Conservation (phyloP, 805 yeast species). For the Yamadazyma olivae region DNA sequence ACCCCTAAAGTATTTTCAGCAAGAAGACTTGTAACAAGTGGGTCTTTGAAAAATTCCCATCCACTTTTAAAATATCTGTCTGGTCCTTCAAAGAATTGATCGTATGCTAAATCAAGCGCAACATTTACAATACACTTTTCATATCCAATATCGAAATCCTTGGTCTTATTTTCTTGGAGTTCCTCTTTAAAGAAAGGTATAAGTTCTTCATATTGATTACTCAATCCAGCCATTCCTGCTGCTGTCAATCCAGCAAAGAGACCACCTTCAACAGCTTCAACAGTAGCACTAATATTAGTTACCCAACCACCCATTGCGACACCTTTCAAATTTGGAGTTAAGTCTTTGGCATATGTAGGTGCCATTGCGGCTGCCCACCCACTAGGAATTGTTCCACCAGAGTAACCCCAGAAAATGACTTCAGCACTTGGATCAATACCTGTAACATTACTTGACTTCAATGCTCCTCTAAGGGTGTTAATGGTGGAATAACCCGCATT, state of each 20-base stretch:
- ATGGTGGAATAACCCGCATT: constrained; percentile 27
- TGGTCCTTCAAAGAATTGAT: constrained; percentile 3
- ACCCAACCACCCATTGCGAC: constrained; percentile 34
- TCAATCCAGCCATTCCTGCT: constrained; percentile 24
- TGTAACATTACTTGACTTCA: constrained; percentile 15
- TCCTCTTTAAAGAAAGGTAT: constrained; percentile 1
- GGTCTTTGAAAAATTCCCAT: constrained; percentile 13
- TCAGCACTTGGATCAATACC: constrained; percentile 16
- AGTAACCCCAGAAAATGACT: constrained; percentile 28
- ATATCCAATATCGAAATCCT: constrained; percentile 5
- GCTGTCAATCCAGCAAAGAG: constrained; percentile 25
- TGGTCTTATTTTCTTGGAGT: constrained; percentile 2
- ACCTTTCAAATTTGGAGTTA: constrained; percentile 18
- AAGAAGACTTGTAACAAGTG: constrained; percentile 13
- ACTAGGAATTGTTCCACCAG: constrained; percentile 33
- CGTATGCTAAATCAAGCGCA: constrained; percentile 9
- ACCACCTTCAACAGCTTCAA: constrained; percentile 20
- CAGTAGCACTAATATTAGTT: constrained; percentile 26
- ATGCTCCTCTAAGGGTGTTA: constrained; percentile 27
- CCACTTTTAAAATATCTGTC: constrained; percentile 7
- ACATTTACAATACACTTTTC: constrained; percentile 7
- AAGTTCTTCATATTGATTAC: constrained; percentile 24
- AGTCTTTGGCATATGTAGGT: constrained; percentile 33
- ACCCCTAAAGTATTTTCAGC: constrained; percentile 21
- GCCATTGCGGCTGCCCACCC: constrained; percentile 34